A percentile compares a stretch with the other conserved stretches of the same genome.
Evolutionary conservation across 257 asterid species (phyloP).

Genomic region (Eustoma russellianum): DNA sequence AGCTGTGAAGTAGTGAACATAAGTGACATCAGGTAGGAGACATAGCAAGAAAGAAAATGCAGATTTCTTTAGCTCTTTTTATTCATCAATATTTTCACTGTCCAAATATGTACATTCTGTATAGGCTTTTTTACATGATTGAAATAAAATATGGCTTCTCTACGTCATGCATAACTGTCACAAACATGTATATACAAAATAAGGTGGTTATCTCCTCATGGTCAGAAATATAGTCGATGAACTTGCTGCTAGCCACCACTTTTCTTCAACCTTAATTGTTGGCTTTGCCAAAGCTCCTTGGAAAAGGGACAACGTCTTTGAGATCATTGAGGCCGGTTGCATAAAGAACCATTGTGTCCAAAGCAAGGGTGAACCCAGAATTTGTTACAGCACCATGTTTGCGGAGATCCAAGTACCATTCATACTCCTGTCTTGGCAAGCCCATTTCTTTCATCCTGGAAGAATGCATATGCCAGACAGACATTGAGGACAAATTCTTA

Average conservation of each 20-base stretch:
- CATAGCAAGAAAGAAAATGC: not conserved
- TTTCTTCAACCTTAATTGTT: conserved; percentile 25
- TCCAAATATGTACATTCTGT: too few relatives aligned
- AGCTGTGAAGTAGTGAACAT: conserved; percentile 35
- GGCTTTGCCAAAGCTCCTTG: conserved; percentile 59
- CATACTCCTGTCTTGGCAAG: conserved; percentile 45
- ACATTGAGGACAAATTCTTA: too few relatives aligned
- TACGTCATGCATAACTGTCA: not conserved
- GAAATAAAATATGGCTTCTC: not conserved
- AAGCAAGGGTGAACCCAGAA: conserved; percentile 54
- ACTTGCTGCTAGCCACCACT: not conserved
- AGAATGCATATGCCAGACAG: not conserved
- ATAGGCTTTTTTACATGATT: too few relatives aligned
- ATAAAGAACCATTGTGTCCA: conserved; percentile 61
- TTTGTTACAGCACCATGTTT: conserved; percentile 55
- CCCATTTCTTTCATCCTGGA: conserved; percentile 62
- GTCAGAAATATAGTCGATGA: not conserved
- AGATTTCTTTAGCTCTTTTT: not conserved
- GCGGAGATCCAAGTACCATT: conserved; percentile 84
- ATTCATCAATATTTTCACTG: too few relatives aligned
- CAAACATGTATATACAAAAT: not conserved
- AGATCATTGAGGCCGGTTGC: conserved; percentile 83
- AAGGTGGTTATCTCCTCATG: not conserved
- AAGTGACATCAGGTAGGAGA: not conserved
- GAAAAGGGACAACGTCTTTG: conserved; percentile 79